phyloP scores from a whole-genome alignment of 306 rosid species.

The Bauhinia variegata region DNA sequence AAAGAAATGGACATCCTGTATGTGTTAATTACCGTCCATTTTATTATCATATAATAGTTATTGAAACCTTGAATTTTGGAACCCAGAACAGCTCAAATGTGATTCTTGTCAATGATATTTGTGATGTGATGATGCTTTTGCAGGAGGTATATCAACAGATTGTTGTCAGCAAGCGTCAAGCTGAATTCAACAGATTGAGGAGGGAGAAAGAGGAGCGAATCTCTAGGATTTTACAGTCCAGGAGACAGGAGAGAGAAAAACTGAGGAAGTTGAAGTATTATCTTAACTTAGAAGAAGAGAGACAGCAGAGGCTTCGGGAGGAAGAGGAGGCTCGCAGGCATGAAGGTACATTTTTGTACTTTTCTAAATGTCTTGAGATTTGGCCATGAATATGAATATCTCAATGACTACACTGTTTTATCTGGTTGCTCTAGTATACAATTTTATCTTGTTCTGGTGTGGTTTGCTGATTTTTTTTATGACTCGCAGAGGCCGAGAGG shows the following conservation, averaged over 20 bases:
- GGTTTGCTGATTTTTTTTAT: too few species aligned
- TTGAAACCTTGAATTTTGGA: too few species aligned
- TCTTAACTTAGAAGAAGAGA: slow-evolving; percentile 81
- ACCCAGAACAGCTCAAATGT: too few species aligned
- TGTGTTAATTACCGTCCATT: too few species aligned
- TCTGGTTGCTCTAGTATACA: not conserved
- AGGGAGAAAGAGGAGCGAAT: slow-evolving; percentile 73
- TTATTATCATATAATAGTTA: too few species aligned
- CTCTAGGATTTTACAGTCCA: slow-evolving; percentile 60
- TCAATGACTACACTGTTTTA: not conserved
- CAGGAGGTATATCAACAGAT: slow-evolving; percentile 72
- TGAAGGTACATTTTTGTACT: slow-evolving; percentile 61
- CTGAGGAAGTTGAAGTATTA: slow-evolving; percentile 78
- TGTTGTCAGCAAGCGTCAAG: slow-evolving; percentile 69
- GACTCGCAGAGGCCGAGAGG: slow-evolving; percentile 78
- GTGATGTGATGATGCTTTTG: not conserved
- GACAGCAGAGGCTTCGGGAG: slow-evolving; percentile 59
- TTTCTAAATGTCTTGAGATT: too few species aligned
- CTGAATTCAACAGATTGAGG: slow-evolving; percentile 65
- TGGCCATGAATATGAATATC: too few species aligned
- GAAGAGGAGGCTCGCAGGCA: slow-evolving; percentile 82
- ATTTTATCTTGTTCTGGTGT: not conserved
- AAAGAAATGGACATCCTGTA: too few species aligned
- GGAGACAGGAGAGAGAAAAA: slow-evolving; percentile 70
- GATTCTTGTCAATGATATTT: not conserved